Percentiles rank a stretch among this genome's conserved stretches.
These are phyloP conservation scores for Epichloe uncinata DNA, from an alignment of 2,329 filamentous ascomycete genomes.

Conservation along the genomic window DNA sequence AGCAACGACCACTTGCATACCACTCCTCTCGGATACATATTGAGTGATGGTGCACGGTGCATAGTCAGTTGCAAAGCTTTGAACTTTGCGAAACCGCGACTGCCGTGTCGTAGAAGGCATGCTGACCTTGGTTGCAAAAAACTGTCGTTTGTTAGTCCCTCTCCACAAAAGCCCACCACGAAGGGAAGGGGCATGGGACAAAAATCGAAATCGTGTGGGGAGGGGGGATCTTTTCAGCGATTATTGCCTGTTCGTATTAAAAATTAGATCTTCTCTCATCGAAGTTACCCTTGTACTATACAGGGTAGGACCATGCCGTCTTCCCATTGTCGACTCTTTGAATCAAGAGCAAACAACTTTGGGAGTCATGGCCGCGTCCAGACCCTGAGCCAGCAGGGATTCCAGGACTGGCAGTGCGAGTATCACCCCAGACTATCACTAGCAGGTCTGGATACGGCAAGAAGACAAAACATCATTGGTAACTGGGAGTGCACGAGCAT, in stretches of 20 bases:
- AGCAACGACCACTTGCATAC: conserved; percentile 87
- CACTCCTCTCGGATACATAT: conserved; percentile 89
- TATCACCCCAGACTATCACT: background rate
- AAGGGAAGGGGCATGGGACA: background rate
- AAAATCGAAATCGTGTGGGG: background rate
- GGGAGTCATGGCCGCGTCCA: background rate
- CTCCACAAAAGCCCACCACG: background rate
- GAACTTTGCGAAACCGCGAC: conserved; percentile 63
- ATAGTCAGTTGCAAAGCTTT: conserved; percentile 81
- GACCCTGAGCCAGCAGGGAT: background rate
- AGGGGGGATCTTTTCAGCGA: background rate
- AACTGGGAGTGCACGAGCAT: background rate
- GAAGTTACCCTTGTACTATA: background rate
- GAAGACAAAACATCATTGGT: background rate
- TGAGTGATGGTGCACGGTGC: conserved; percentile 79
- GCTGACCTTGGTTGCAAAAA: background rate
- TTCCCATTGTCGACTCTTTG: background rate
- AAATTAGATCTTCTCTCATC: no score
- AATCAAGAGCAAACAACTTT: background rate
- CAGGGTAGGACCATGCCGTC: background rate
- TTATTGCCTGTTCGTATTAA: background rate
- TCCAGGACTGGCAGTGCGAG: background rate
- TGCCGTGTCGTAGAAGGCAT: conserved; percentile 3
- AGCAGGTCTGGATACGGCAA: no score
- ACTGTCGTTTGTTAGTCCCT: background rate